Conservation (phyloP, 495 filamentous ascomycete species). For the Podospora pseudoanserina region DNA sequence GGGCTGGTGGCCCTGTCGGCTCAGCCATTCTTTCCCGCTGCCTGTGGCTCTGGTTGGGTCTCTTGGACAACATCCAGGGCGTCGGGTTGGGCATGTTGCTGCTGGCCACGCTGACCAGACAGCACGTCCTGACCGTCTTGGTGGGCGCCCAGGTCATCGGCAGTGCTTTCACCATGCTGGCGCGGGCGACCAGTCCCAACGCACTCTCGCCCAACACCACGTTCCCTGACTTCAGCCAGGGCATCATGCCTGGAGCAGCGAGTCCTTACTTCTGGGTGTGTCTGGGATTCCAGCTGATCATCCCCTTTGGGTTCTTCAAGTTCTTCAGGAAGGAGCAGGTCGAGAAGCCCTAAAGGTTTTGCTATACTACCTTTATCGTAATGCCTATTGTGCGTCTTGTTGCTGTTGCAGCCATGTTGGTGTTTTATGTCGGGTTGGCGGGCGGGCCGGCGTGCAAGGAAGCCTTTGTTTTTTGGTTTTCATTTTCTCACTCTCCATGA, state of each 20-base stretch:
- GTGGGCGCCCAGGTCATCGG: conserved; percentile 57
- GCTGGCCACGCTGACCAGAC: conserved; percentile 57
- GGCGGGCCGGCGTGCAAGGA: neutral
- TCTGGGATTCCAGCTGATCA: conserved; percentile 56
- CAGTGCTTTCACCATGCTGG: conserved; percentile 53
- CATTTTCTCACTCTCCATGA: neutral
- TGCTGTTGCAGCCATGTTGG: neutral
- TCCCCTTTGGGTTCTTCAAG: conserved; percentile 63
- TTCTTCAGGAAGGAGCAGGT: conserved; percentile 74
- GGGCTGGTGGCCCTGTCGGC: conserved; percentile 48
- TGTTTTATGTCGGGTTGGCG: neutral
- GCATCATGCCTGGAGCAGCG: conserved; percentile 43
- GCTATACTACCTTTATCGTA: neutral
- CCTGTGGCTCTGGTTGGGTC: conserved; percentile 64
- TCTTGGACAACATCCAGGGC: conserved; percentile 60
- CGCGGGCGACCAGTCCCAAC: conserved; percentile 56
- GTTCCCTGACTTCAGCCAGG: conserved; percentile 57
- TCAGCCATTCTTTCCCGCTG: conserved; percentile 52
- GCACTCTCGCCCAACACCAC: conserved; percentile 58
- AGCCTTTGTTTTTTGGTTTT: neutral
- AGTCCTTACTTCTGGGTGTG: conserved; percentile 67
- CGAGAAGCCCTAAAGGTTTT: conserved; percentile 52
- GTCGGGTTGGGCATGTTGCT: conserved; percentile 63
- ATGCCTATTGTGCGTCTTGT: neutral
- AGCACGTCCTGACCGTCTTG: conserved; percentile 56